Conservation (phyloP, 139 green algal genomes). For the Bryopsis sp. region DNA sequence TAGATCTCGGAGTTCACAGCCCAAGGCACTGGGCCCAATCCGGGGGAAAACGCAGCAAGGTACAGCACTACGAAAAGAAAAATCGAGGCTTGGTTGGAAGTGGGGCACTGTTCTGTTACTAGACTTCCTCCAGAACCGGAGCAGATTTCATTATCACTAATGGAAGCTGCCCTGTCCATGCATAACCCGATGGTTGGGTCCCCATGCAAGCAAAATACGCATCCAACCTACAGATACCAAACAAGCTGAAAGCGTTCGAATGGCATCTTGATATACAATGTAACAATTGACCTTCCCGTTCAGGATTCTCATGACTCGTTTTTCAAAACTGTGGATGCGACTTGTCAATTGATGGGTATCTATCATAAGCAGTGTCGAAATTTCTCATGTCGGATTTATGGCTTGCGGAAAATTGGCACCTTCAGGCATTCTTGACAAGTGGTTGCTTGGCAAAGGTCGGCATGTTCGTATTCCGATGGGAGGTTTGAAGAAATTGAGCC, state of each 20-base stretch:
- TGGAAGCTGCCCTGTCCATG: too few relatives aligned
- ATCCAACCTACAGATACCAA: too few relatives aligned
- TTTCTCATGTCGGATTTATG: too few relatives aligned
- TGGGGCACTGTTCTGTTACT: slow-evolving; percentile 32
- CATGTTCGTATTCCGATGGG: neutral
- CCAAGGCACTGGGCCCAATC: slow-evolving; percentile 66
- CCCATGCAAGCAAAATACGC: too few relatives aligned
- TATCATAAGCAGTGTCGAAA: too few relatives aligned
- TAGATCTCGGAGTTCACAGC: slow-evolving; percentile 69
- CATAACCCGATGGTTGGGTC: too few relatives aligned
- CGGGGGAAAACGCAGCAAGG: slow-evolving; percentile 54
- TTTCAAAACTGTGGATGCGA: too few relatives aligned
- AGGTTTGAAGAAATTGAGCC: neutral
- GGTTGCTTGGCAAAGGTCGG: neutral
- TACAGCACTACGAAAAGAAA: slow-evolving; percentile 47
- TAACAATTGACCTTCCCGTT: too few relatives aligned
- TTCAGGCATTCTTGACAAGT: slow-evolving; percentile 16
- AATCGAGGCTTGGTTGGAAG: slow-evolving; percentile 31
- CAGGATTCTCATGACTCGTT: too few relatives aligned
- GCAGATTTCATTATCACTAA: neutral
- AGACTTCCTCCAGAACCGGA: neutral
- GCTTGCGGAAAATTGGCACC: neutral
- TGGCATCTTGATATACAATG: too few relatives aligned
- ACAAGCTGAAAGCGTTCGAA: too few relatives aligned
- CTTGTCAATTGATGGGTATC: too few relatives aligned